Base-by-base conservation (phyloP, 2,329 filamentous ascomycete genomes). In the Sporothrix sp. region DNA sequence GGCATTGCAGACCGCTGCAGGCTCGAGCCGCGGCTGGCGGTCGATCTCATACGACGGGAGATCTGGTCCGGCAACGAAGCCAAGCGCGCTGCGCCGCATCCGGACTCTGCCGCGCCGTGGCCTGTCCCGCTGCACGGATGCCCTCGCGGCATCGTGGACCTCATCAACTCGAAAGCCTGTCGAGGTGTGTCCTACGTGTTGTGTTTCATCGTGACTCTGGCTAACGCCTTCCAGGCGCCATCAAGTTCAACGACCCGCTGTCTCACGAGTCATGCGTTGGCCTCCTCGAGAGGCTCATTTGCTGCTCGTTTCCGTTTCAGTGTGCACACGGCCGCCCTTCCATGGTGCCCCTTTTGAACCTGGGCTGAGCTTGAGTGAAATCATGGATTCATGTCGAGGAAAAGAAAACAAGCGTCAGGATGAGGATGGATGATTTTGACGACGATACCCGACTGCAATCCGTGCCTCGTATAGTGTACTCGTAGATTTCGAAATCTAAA, bases 221-320 rank as follows among this genome's bases (percentile, higher is more conserved):
- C 21, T 33, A 38, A 38, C 45, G 10, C 11, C 7, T 11, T 2
- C 4, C 3, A 75, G 72, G 70, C 32, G 85, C 87, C 2, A 81
- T 93, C 62, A 91, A 90, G 85, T 94, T 94, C 66, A 91, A 91
- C 58, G 87, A 94, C 59, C 61, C 68, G 6, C 66, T 93, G 7
- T 72, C 71, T 0, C 55, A 62, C 1, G 65, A 71, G 0, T 73
- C 87, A 56, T 91, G 87, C 58, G 57, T 66, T 9, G 61, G 64
- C 0, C 64, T 93, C 30, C 63, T 91, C 0, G 54, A 50, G 2
- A 71, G 71, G 3, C 66, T 93, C n/a, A 73, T 75, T 0, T 61
- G 59, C 0, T 89, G 84, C 57, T 72, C 71, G 0, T 87, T 91
- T 55, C 87, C 87, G 0, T 93, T 93, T 57, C 82, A 87, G 61